Evolutionary conservation across 805 yeast genomes (phyloP), one percentile per base, ranked within the genome.

Genomic region (Ascoidea asiatica): DNA sequence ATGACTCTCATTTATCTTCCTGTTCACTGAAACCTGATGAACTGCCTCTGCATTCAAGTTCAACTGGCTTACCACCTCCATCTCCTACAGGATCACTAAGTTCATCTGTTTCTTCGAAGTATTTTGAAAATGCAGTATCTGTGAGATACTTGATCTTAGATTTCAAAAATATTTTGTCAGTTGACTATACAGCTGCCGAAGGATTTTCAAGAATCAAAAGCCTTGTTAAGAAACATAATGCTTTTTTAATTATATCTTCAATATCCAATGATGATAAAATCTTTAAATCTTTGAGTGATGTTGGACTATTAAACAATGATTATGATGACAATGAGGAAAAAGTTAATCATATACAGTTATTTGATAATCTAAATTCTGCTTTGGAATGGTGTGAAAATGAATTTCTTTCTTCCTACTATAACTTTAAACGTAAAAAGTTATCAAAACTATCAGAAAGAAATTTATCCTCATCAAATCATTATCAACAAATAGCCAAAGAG

Each of bases 331-430:
- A 67, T 17, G 69, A 65, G 21, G 53, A 53, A 5, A 52, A 49
- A 33, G n/a, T n/a, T n/a, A n/a, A n/a, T n/a, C 49, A 55, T 4
- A 74, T 77, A 47, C 79, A 78, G 52, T 68, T 89, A 39, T 90
- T 88, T 57, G 74, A 73, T 44, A 82, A 85, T 44, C 69, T 92
- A 53, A 92, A 92, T 57, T 74, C 82, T 45, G 95, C 95, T 0
- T 69, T 92, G 39, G 97, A 92, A 61, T 90, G 95, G 95, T 87
- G 97, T 66, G 98, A 92, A 60, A 90, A 92, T 62, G 80, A 81
- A 53, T 87, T 89, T 53, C 69, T 92, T 54, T 67, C 73, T 43
- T 74, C 78, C 22, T 81, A 80, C 58, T 77, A 70, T 52, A 64
- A 50, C 22, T 61, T 65, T 45, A 56, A 37, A 50, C 62, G 37